Evolutionary conservation across 257 asterid species (phyloP).

Genomic region (Petrea volubilis): DNA sequence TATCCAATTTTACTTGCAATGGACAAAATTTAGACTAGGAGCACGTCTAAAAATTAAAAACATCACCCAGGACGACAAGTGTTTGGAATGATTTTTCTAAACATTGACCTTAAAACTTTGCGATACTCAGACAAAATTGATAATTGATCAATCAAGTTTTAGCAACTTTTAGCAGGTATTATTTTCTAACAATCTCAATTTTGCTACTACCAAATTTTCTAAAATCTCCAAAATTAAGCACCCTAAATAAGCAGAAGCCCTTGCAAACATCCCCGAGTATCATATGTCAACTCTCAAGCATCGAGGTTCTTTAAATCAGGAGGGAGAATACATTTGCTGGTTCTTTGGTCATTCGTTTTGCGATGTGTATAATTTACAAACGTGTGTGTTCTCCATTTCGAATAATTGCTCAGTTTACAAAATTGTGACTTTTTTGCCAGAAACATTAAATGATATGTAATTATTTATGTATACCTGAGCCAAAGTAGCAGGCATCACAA

Average conservation of each 20-base stretch:
- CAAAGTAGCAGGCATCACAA: conserved; percentile 94
- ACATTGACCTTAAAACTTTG: no score
- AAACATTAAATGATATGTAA: not conserved
- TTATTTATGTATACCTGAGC: conserved; percentile 65
- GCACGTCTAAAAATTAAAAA: not conserved
- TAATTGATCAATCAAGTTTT: no score
- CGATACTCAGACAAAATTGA: no score
- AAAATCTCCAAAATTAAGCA: no score
- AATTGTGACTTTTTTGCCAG: not conserved
- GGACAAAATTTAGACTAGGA: not conserved
- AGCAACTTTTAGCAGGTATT: no score
- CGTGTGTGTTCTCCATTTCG: not conserved
- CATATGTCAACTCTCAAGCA: not conserved
- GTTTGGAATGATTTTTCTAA: no score
- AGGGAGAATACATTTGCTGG: not conserved
- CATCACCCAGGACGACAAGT: not conserved
- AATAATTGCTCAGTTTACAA: no score
- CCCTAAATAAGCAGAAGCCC: no score
- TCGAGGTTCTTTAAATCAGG: not conserved
- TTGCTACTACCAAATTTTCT: no score
- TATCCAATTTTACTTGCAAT: not conserved
- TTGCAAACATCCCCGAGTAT: no score
- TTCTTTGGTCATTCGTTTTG: not conserved
- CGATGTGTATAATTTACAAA: not conserved
- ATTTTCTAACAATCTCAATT: no score